Conservation (phyloP, 257 asterid genomes). For the Craterostigma plantagineum region DNA sequence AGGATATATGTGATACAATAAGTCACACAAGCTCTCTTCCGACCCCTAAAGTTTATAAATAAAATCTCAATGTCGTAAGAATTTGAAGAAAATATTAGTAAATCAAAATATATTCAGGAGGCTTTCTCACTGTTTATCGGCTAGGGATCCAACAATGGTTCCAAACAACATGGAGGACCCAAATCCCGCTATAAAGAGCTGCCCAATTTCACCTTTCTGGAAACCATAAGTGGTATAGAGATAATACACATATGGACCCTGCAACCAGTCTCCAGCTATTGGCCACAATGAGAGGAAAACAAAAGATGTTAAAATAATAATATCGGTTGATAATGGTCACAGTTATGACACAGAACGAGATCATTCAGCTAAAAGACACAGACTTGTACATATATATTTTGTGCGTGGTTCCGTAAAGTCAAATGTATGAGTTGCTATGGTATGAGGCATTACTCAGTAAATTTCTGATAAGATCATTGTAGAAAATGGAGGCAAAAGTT, state of each 20-base stretch:
- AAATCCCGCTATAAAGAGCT: slow-evolving; percentile 52
- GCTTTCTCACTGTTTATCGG: slow-evolving; percentile 42
- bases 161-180: slow-evolving; percentile 63
- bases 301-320: background rate
- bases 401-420: too few species aligned
- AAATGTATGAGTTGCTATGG: too few species aligned
- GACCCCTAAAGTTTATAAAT: slow-evolving; percentile 42
- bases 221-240: slow-evolving; percentile 47
- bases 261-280: slow-evolving; percentile 62
- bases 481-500: too few species aligned
- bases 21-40: slow-evolving; percentile 87
- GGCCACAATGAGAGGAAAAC: slow-evolving; percentile 16
- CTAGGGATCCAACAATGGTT: slow-evolving; percentile 51
- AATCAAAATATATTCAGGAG: slow-evolving; percentile 6
- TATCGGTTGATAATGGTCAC: too few species aligned
- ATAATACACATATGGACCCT: slow-evolving; percentile 57
- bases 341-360: too few species aligned
- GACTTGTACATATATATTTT: too few species aligned
- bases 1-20: slow-evolving; percentile 83
- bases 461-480: too few species aligned
- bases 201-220: slow-evolving; percentile 51
- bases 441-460: too few species aligned
- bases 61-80: slow-evolving; percentile 7
- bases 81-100: background rate
- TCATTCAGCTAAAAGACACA: too few species aligned